Evolutionary conservation across 2,329 filamentous ascomycete species (phyloP).

Genomic region (Oidium heveae): DNA sequence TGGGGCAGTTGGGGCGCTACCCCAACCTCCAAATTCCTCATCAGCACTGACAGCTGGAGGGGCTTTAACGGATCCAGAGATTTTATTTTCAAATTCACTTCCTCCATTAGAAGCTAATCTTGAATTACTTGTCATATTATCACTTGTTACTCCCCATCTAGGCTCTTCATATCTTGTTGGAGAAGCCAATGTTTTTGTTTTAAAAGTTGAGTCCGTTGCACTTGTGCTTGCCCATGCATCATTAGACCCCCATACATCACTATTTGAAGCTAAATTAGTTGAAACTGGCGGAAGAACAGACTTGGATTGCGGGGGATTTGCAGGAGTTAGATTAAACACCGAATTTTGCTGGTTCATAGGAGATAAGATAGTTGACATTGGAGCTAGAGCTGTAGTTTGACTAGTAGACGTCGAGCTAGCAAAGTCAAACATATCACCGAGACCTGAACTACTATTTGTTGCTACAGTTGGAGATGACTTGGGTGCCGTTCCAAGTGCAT

Average conservation of each 20-base stretch:
- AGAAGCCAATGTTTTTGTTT: slow-evolving; percentile 12
- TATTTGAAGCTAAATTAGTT: slow-evolving; percentile 15
- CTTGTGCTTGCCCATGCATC: slow-evolving; percentile 52
- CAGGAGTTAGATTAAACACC: slow-evolving; percentile 55
- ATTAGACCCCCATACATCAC: slow-evolving; percentile 43
- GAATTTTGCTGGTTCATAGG: slow-evolving; percentile 21
- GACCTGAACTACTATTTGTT: slow-evolving; percentile 22
- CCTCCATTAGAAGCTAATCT: slow-evolving; percentile 29
- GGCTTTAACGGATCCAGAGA: slow-evolving; percentile 24
- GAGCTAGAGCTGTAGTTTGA: slow-evolving; percentile 16
- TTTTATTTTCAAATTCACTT: slow-evolving; percentile 26
- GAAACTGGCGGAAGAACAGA: slow-evolving; percentile 17
- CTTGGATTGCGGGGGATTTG: slow-evolving; percentile 16
- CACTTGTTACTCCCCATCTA: slow-evolving; percentile 24
- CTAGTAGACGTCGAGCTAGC: slow-evolving; percentile 21
- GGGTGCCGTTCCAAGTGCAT: slow-evolving; percentile 26
- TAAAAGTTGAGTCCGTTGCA: too few species aligned
- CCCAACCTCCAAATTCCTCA: slow-evolving; percentile 92
- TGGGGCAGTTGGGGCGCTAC: slow-evolving; percentile 26
- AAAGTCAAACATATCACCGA: slow-evolving; percentile 67
- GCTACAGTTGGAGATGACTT: slow-evolving; percentile 16
- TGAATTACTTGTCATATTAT: slow-evolving; percentile 25
- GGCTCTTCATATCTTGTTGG: slow-evolving; percentile 30
- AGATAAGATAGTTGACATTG: slow-evolving; percentile 11
- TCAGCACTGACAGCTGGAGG: slow-evolving; percentile 54